Evolutionary conservation across 225 moss, liverwort and hornwort species (phyloP).

Genomic region (Straminergon stramineum): DNA sequence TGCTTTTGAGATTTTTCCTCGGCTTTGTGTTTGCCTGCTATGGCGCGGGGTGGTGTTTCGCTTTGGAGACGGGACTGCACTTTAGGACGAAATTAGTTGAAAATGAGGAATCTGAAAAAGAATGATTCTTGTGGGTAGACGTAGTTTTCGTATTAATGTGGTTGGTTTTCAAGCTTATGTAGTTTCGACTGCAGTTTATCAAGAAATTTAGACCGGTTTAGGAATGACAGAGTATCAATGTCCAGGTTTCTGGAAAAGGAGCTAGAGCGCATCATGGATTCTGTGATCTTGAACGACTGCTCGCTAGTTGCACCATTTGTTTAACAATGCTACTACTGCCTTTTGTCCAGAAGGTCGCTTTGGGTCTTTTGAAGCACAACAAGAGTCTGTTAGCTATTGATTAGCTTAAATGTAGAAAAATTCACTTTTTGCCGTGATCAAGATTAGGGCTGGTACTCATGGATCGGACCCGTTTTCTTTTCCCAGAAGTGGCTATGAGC

Average conservation of each 20-base stretch:
- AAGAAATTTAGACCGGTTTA: background rate
- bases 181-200: background rate
- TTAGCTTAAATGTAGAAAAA: background rate
- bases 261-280: background rate
- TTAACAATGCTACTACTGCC: background rate
- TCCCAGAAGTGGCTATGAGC: background rate
- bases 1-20: background rate
- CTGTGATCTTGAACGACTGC: background rate
- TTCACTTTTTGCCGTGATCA: background rate
- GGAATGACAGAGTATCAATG: background rate
- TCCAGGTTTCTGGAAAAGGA: background rate
- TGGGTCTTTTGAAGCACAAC: background rate
- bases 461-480: background rate
- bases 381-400: background rate
- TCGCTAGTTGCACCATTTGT: background rate
- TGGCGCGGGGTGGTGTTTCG: background rate
- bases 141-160: background rate
- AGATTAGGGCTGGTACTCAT: background rate
- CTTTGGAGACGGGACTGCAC: background rate
- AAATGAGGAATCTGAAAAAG: background rate
- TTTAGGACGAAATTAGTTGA: background rate
- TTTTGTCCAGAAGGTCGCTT: background rate
- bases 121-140: background rate
- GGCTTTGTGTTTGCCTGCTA: background rate
- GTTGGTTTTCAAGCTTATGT: background rate